phyloP scores from a whole-genome alignment of 495 filamentous ascomycete species.

The Aspergillus biplanus region DNA sequence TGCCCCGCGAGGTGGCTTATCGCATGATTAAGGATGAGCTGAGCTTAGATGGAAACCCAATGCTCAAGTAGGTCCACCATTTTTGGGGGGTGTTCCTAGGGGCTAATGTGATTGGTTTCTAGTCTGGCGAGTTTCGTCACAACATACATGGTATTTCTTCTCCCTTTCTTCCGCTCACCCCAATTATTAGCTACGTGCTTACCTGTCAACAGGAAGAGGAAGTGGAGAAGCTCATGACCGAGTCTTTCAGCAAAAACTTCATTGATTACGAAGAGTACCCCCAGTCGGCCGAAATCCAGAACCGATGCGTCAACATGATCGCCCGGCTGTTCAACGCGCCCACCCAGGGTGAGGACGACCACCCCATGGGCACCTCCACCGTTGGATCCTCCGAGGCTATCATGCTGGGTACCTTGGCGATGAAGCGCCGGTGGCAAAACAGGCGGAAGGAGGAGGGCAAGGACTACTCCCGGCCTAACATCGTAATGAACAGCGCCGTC shows the following conservation, averaged over 20 bases:
- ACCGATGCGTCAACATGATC: conserved; percentile 88
- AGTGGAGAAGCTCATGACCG: conserved; percentile 87
- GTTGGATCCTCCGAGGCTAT: conserved; percentile 89
- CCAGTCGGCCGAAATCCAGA: conserved; percentile 82
- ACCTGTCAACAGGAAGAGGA: conserved; percentile 72
- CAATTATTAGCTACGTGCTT: neutral
- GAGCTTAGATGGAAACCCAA: conserved; percentile 54
- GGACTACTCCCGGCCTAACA: conserved; percentile 76
- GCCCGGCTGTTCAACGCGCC: conserved; percentile 79
- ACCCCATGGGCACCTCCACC: conserved; percentile 80
- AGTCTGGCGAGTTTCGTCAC: conserved; percentile 83
- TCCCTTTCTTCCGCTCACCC: neutral
- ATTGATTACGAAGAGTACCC: conserved; percentile 90
- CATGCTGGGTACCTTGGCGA: conserved; percentile 86
- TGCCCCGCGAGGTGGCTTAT: conserved; percentile 89
- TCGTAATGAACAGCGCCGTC: conserved; percentile 90
- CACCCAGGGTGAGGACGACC: conserved; percentile 42
- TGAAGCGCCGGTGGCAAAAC: conserved; percentile 96
- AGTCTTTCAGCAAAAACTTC: conserved; percentile 86
- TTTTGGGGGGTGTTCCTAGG: neutral
- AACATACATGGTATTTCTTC: conserved; percentile 74
- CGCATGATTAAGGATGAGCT: conserved; percentile 95
- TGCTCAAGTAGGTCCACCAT: conserved; percentile 65
- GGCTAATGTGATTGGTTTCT: conserved; percentile 12
- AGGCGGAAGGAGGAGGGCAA: conserved; percentile 78